Conservation (phyloP, 164 flowering plant genomes). For the Cinnamomum micranthum region DNA sequence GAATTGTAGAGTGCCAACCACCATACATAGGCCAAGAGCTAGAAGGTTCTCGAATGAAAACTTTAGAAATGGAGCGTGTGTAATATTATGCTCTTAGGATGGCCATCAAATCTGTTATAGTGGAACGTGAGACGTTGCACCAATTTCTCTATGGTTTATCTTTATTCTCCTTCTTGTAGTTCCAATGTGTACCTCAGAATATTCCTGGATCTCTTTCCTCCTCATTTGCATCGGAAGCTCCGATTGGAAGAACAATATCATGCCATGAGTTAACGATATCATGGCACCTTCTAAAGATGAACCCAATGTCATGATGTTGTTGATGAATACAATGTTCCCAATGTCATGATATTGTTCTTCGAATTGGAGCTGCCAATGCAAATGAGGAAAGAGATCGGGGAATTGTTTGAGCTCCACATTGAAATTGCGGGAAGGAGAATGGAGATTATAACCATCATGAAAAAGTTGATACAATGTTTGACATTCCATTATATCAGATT, state of each 20-base stretch:
- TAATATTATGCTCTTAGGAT: conserved; percentile 42
- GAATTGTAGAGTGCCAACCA: conserved; percentile 40
- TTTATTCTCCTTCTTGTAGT: conserved; percentile 14
- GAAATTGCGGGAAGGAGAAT: conserved; percentile 15
- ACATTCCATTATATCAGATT: conserved; percentile 26
- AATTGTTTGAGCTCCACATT: background rate
- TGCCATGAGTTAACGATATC: too few species aligned
- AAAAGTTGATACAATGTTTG: conserved; percentile 16
- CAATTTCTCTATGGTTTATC: conserved; percentile 36
- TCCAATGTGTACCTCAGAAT: conserved; percentile 17
- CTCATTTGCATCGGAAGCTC: conserved; percentile 27
- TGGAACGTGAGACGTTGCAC: conserved; percentile 25
- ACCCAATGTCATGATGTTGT: too few species aligned
- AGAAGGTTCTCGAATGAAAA: conserved; percentile 34
- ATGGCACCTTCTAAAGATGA: too few species aligned
- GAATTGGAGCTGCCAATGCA: background rate
- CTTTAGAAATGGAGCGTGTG: conserved; percentile 31
- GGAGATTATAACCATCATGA: conserved; percentile 5
- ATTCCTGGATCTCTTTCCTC: conserved; percentile 50
- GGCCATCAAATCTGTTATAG: conserved; percentile 32
- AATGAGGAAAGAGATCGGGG: background rate
- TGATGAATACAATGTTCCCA: too few species aligned
- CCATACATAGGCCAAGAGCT: conserved; percentile 37
- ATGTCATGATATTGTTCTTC: too few species aligned
- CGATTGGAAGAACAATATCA: too few species aligned